A percentile compares a stretch with the other conserved stretches of the same genome.
These are phyloP conservation scores for Sutorius eximius DNA, from an alignment of 1,284 basidiomycete species.

Conservation along the genomic window DNA sequence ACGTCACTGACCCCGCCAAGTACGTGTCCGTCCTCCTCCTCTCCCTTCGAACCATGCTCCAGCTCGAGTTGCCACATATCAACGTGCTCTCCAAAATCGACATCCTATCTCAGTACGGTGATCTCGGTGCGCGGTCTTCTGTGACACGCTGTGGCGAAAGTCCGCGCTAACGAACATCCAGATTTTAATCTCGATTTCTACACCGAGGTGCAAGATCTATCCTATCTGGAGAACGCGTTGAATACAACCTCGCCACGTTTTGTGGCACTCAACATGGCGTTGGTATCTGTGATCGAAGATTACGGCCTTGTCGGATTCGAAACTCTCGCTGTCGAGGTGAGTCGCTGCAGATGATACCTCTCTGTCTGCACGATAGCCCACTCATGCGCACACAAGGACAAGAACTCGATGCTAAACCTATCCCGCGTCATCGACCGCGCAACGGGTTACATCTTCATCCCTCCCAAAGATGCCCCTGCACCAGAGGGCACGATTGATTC, in stretches of 20 bases:
- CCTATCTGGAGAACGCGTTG: conserved; percentile 81
- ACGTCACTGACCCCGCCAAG: conserved; percentile 94
- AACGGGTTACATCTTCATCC: conserved; percentile 85
- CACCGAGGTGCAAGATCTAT: conserved; percentile 95
- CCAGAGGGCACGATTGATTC: conserved; percentile 53
- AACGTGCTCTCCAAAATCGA: conserved; percentile 98
- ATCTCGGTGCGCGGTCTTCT: conserved; percentile 60
- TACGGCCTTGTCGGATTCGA: conserved; percentile 96
- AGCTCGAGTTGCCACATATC: conserved; percentile 94
- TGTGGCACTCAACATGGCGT: conserved; percentile 80
- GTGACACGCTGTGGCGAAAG: background rate
- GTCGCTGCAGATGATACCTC: conserved; percentile 16
- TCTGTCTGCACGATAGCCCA: background rate
- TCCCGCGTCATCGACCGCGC: conserved; percentile 83
- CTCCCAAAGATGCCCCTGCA: conserved; percentile 48
- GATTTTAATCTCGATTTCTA: conserved; percentile 98
- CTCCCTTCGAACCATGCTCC: conserved; percentile 95
- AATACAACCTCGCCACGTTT: conserved; percentile 66
- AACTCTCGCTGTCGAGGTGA: conserved; percentile 91
- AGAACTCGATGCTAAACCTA: conserved; percentile 88
- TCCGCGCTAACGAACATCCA: conserved; percentile 34
- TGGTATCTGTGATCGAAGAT: conserved; percentile 92
- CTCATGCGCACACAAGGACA: conserved; percentile 60
- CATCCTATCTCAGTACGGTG: conserved; percentile 82
- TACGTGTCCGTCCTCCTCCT: conserved; percentile 93